These are phyloP conservation scores for Spinellus fusiger DNA, from an alignment of 192 early-diverging fungal species.

Conservation along the genomic window DNA sequence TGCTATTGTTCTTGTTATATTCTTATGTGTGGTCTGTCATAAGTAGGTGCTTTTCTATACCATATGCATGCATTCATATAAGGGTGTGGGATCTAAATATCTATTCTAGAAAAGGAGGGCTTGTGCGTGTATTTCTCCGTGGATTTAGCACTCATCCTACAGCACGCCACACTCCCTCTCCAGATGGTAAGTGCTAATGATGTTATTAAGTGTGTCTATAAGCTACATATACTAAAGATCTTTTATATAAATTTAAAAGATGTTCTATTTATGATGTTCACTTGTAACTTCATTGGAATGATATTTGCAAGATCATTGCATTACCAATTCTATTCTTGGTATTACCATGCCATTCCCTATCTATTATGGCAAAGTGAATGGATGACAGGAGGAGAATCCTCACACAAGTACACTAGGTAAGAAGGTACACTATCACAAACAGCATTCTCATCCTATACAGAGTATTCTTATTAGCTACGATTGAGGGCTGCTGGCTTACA, in stretches of 20 bases:
- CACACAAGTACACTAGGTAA: neutral
- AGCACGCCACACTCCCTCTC: neutral
- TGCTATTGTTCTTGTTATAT: conserved; percentile 49
- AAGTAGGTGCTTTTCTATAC: conserved; percentile 17
- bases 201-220: neutral
- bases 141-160: conserved; percentile 16
- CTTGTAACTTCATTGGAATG: conserved; percentile 86
- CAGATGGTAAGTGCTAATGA: conserved; percentile 29
- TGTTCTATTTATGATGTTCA: conserved; percentile 68
- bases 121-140: conserved; percentile 19
- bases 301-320: conserved; percentile 85
- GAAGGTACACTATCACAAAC: neutral
- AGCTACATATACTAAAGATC: neutral
- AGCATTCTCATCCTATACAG: conserved; percentile 1
- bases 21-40: conserved; percentile 56
- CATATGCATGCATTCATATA: neutral
- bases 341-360: conserved; percentile 79
- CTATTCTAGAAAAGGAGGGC: conserved; percentile 20
- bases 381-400: conserved; percentile 7
- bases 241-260: conserved; percentile 32
- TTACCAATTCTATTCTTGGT: conserved; percentile 98
- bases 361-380: conserved; percentile 56
- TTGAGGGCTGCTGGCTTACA: conserved; percentile 32
- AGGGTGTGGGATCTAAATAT: neutral
- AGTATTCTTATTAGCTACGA: conserved; percentile 24